Conservation (phyloP, 768 basidiomycete species). For the Royoungia palumana region DNA sequence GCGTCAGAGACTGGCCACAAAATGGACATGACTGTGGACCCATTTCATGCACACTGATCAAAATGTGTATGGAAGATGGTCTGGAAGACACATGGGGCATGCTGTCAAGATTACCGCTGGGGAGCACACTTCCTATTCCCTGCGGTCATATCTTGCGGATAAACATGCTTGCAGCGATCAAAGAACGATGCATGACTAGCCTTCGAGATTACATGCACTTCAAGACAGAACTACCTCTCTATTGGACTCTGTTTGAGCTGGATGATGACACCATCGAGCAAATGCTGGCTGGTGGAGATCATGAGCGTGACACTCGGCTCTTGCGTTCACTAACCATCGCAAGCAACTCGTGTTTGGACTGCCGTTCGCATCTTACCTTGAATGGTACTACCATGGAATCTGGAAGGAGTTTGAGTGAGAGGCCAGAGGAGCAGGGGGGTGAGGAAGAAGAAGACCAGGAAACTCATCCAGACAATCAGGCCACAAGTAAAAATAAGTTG, state of each 20-base stretch:
- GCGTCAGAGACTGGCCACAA: not conserved
- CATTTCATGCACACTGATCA: not conserved
- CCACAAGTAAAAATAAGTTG: too few species aligned
- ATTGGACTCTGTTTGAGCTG: not conserved
- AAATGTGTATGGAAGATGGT: not conserved
- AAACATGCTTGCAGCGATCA: not conserved
- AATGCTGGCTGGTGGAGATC: not conserved
- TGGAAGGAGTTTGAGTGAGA: too few species aligned
- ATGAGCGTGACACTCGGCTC: not conserved
- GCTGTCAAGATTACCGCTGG: too few species aligned
- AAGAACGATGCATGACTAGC: not conserved
- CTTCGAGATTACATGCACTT: constrained; percentile 1
- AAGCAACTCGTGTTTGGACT: not conserved
- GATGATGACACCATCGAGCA: not conserved
- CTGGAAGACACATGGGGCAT: not conserved
- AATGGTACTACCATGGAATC: too few species aligned
- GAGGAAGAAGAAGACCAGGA: not conserved
- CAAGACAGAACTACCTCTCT: fast-evolving
- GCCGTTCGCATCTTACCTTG: not conserved
- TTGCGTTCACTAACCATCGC: not conserved
- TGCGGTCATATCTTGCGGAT: not conserved
- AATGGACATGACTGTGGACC: constrained; percentile 11
- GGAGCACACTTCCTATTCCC: not conserved
- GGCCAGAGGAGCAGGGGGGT: not conserved
- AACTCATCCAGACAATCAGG: too few species aligned